A percentile compares a stretch with the other conserved stretches of the same genome.
Conservation (phyloP, 2,329 filamentous ascomycete species). For the Xylaria arbuscula region DNA sequence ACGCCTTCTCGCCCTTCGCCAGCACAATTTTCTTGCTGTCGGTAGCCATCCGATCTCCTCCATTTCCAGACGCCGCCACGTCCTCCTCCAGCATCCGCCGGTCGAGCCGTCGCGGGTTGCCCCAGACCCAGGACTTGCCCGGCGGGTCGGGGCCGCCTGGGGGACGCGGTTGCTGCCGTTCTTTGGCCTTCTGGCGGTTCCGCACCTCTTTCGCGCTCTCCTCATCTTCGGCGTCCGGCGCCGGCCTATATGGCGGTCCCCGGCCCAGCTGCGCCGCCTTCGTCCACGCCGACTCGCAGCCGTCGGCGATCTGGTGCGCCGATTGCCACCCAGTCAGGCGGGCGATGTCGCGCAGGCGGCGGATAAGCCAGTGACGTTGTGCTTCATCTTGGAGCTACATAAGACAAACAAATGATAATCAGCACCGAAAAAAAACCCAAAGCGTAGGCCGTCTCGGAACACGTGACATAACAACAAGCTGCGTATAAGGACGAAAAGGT, state of each 20-base stretch:
- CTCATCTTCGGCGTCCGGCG: slow-evolving; percentile 42
- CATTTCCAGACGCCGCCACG: slow-evolving; percentile 42
- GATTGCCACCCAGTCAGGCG: slow-evolving; percentile 89
- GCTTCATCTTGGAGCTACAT: slow-evolving; percentile 73
- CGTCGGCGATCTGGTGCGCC: slow-evolving; percentile 81
- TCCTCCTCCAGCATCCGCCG: slow-evolving; percentile 61
- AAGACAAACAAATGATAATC: not conserved
- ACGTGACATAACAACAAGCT: not conserved
- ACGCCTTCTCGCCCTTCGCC: slow-evolving; percentile 71
- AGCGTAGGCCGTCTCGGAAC: not conserved
- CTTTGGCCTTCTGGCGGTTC: slow-evolving; percentile 30
- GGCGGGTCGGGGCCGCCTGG: slow-evolving; percentile 28
- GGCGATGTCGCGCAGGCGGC: slow-evolving; percentile 78
- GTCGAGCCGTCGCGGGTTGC: slow-evolving; percentile 63
- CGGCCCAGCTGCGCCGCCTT: slow-evolving; percentile 77
- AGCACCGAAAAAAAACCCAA: slow-evolving; percentile 17
- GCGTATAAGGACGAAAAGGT: not conserved
- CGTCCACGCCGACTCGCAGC: slow-evolving; percentile 87
- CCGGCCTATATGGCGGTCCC: slow-evolving; percentile 77
- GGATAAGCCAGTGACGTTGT: slow-evolving; percentile 83
- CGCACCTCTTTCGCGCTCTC: slow-evolving; percentile 47
- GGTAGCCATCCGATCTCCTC: slow-evolving; percentile 13
- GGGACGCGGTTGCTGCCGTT: slow-evolving; percentile 22
- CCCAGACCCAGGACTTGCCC: slow-evolving; percentile 55
- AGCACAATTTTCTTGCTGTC: slow-evolving; percentile 62